A percentile compares a stretch with the other conserved stretches of the same genome.
Conservation (phyloP, 768 basidiomycete species). For the Mycena sanguinolenta region DNA sequence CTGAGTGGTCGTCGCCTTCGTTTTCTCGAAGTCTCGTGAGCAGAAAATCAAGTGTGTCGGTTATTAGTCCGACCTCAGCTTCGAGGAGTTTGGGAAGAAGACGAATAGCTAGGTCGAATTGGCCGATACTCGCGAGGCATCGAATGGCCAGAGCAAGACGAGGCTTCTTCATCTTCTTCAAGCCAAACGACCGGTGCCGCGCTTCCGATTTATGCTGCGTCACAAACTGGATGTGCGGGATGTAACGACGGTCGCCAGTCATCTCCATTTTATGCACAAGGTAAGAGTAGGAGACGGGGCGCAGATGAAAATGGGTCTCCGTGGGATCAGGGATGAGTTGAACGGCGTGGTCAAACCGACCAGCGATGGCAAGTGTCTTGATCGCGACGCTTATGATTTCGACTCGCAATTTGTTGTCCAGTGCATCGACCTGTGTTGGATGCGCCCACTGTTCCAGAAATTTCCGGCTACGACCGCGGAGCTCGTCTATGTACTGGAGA, state of each 20-base stretch:
- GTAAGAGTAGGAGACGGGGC: conserved; percentile 52
- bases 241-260: conserved; percentile 20
- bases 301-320: conserved; percentile 46
- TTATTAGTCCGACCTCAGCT: background rate
- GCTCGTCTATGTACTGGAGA: conserved; percentile 55
- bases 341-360: conserved; percentile 58
- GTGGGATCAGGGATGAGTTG: conserved; percentile 55
- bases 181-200: background rate
- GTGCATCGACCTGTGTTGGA: conserved; percentile 12
- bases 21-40: conserved; percentile 8
- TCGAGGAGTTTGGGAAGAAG: conserved; percentile 25
- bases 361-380: conserved; percentile 53
- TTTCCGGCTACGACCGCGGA: conserved; percentile 42
- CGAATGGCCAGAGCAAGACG: conserved; percentile 16
- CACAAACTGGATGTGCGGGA: conserved; percentile 28
- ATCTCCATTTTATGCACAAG: conserved; percentile 45
- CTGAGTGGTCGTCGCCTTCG: background rate
- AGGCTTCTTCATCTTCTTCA: conserved; percentile 15
- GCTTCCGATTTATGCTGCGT: conserved; percentile 22
- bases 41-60: conserved; percentile 19
- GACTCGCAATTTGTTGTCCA: conserved; percentile 27
- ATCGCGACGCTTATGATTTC: conserved; percentile 53
- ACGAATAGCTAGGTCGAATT: conserved; percentile 16
- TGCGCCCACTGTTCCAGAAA: conserved; percentile 30
- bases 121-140: conserved; percentile 23